These are phyloP conservation scores for Uronychia setigera DNA, from an alignment of 73 alveolate genomes.

Conservation along the genomic window DNA sequence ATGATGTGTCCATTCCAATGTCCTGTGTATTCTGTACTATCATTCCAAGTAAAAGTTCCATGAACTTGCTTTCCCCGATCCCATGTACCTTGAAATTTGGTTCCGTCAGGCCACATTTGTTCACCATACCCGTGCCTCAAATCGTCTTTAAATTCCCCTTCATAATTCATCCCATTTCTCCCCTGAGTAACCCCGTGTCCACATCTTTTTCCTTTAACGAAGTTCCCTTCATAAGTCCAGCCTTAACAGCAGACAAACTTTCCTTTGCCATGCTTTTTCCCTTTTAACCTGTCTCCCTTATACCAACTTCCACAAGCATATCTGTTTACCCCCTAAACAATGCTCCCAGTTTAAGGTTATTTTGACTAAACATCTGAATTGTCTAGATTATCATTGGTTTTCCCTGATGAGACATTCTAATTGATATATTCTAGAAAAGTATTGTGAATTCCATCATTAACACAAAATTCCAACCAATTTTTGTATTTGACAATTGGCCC, in stretches of 20 bases:
- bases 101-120: not conserved
- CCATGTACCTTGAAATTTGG: slow-evolving; percentile 1
- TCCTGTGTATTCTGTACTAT: slow-evolving; percentile 5
- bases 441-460: slow-evolving; percentile 1
- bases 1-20: slow-evolving; percentile 9
- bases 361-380: too few relatives aligned
- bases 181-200: slow-evolving; percentile 10
- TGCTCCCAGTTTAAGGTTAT: not conserved
- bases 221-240: slow-evolving; percentile 3
- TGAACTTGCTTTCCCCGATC: not conserved
- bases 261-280: not conserved
- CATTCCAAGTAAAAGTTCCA: slow-evolving; percentile 3
- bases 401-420: not conserved
- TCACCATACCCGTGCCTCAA: not conserved
- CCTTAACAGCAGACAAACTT: not conserved
- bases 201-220: slow-evolving; percentile 1
- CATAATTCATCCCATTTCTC: not conserved
- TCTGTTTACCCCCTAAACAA: not conserved
- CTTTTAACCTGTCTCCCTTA: slow-evolving; percentile 2
- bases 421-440: not conserved
- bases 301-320: not conserved
- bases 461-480: not conserved
- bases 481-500: not conserved
- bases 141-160: slow-evolving; percentile 7
- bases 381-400: not conserved